Base-by-base conservation (phyloP, 306 rosid species). In the Vigna mungo region DNA sequence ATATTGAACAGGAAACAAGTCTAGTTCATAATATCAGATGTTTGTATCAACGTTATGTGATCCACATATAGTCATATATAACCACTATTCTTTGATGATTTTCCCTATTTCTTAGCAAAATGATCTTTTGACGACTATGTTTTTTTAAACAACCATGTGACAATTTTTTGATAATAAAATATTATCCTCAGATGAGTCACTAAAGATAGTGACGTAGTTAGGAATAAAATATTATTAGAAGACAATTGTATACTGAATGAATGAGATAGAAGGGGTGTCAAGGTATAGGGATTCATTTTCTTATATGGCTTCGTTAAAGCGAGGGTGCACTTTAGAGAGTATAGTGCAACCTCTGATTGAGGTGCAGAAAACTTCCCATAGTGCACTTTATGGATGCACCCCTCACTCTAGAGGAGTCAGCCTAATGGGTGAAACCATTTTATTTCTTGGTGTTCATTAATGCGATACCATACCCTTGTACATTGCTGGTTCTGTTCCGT, bases 1-100 rank as follows among this genome's bases (percentile, higher is more conserved):
- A 58, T 41, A 44, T 14, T 60, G 32, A 76, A 44, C 11, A 51
- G 21, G 72, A 62, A 67, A 83, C 70, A 68, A 68, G 36, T 60
- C 18, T 82, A 63, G 4, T 48, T 82, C 65, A 59, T 67, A 49
- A 8, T 47, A 30, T 59, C 18, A 67, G 54, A 59, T 71, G 56
- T 3, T 44, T 47, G 41, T 18, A 71, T 55, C 56, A 41, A 39
- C 34, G 25, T 56, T 34, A 11, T 67, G 61, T 62, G 41, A 48
- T 80, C 39, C 27, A 41, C 11, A 0, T 10, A 17, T 34, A 9
- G 41, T 62, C 34, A 66, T 39, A 47, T 81, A 23, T 23, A 74
- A 30, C 17, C 27, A 13, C 68, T 32, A 30, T 67, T 47, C 17
- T 30, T 30, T 48, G 10, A 41, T 14, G 68, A 39, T 60, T 58